phyloP scores from a whole-genome alignment of 73 alveolate species.

The Blepharisma stoltei region DNA sequence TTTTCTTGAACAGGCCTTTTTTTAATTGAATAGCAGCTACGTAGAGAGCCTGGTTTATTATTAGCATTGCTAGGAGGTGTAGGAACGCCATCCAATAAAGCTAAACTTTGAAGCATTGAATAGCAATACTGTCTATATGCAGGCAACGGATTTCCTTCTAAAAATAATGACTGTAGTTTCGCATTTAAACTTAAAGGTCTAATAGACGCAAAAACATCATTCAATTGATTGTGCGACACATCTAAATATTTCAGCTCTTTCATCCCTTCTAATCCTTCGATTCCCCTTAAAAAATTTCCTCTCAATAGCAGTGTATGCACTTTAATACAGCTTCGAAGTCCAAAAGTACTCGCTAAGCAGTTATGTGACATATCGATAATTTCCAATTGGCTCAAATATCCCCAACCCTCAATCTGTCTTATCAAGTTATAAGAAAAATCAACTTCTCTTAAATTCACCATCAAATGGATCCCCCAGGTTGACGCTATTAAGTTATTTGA shows the following conservation, averaged over 20 bases:
- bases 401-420: neutral
- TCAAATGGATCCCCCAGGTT: too few relatives aligned
- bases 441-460: neutral
- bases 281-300: neutral
- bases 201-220: neutral
- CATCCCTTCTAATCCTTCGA: neutral
- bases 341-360: neutral
- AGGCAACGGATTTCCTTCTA: slow-evolving; percentile 8
- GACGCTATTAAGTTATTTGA: too few relatives aligned
- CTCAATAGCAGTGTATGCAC: neutral
- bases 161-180: neutral
- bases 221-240: neutral
- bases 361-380: neutral
- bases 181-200: neutral
- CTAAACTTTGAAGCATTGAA: neutral
- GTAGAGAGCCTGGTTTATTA: too few relatives aligned
- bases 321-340: slow-evolving; percentile 4
- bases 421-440: slow-evolving; percentile 11
- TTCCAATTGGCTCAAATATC: neutral
- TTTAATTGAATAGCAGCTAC: too few relatives aligned
- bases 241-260: slow-evolving; percentile 3
- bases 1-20: too few relatives aligned
- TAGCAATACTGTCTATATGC: slow-evolving; percentile 2
- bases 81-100: slow-evolving; percentile 14
- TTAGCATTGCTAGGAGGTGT: neutral